Base-by-base conservation (phyloP, 1,139 yeast genomes). In the Blastobotrys capitulatus region DNA sequence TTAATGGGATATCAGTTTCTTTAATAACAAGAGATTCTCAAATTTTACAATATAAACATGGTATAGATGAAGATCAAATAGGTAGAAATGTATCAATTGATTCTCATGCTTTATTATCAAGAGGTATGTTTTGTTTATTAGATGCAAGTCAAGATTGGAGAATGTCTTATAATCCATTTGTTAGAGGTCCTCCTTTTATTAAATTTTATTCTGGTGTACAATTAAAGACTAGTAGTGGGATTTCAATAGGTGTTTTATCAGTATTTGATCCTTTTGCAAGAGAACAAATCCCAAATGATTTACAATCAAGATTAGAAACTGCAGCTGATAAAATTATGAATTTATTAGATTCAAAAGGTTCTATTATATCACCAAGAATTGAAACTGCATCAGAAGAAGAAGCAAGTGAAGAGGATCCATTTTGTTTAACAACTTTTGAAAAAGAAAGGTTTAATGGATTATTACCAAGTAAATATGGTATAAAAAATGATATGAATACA, bases 101-200 rank as follows among this genome's bases (percentile, higher is more conserved):
- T 63, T 79, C 80, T 5, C 90, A 84, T 65, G 73, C 87, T 0
- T 72, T 84, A 5, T 65, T 84, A 39, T 82, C 89, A 0, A 67
- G 70, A 12, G 79, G 74, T 1, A 71, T 72, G 55, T 78, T 84
- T 56, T 67, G 78, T 2, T 56, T 84, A 19, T 61, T 73, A 25
- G 86, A 84, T 62, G 82, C 88, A 1, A 64, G 79, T 5, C 68
- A 71, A 38, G 92, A 84, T 61, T 84, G 92, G 90, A 69, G 90
- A 62, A 77, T 82, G 4, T 58, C 66, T 8, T 67, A 70, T 42
- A 82, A 79, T 56, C 89, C 89, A 0, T 69, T 83, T 48, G 85
- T 83, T 1, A 76, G 73, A 36, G 83, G 84, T 0, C 69, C 74
- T 1, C 88, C 90, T 0, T 68, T 69, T 53, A 76, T 83, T 44